Evolutionary conservation across 768 basidiomycete species (phyloP), one percentile per base, ranked within the genome.

Genomic region (Mycena polygramma): DNA sequence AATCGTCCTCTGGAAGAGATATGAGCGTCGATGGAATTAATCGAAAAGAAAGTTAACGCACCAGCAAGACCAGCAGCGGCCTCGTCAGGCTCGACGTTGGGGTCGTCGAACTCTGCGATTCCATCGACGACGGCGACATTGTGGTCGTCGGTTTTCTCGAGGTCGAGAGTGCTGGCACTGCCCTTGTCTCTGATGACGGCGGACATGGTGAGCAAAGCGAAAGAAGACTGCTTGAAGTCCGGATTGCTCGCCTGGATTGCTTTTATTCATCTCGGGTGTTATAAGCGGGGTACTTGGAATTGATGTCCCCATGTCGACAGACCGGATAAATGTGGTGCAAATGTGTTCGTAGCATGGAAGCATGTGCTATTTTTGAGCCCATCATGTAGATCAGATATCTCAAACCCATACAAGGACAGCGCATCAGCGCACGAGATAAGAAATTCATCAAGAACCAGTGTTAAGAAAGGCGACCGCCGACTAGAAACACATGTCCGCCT

Each of bases 1-100:
- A 88, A 70, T 88, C 87, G 67, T 88, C 84, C 73, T 86, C 85
- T 75, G 63, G 15, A 58, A 24, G n/a, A 62, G 10, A 51, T 20
- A 22, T 53, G 9, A 39, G 10, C 24, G 46, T 59, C 14, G 22
- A 41, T 14, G 41, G 26, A 26, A 26, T 30, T 2, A 15, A 65
- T 36, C 7, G 15, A 26, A 7, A n/a, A 45, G 26, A 53, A 57
- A 10, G 57, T 4, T 19, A 26, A 72, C 63, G 15, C 5, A 75
- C 78, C 79, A 15, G 78, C 62, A 46, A 76, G 68, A 13, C 73
- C 76, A 24, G 53, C 70, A 15, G 75, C 66, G 20, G 69, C 75
- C 22, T 64, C 58, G 24, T 72, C 75, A 37, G 68, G 70, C 63
- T 79, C 78, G 68, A 73, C 68, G 71, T 81, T 81, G 57, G 79